A percentile compares a stretch with the other conserved stretches of the same genome.
phyloP scores from a whole-genome alignment of 2,329 filamentous ascomycete species.

The Penicillium verrucosum region DNA sequence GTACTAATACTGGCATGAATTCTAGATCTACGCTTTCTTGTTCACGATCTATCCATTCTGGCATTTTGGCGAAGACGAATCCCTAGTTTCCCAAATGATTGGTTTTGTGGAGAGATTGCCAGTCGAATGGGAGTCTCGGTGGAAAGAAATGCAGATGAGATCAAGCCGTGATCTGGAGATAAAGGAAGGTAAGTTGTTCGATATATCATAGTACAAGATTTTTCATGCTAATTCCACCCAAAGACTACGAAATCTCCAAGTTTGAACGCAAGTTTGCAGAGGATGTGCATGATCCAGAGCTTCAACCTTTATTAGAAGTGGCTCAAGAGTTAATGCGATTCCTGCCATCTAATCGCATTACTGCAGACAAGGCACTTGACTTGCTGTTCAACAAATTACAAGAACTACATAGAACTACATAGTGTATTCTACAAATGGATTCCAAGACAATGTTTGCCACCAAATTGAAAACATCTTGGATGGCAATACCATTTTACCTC shows the following conservation, averaged over 20 bases:
- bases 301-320: conserved; percentile 13
- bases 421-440: neutral
- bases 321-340: conserved; percentile 21
- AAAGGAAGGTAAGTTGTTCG: neutral
- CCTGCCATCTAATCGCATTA: conserved; percentile 4
- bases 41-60: conserved; percentile 18
- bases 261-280: conserved; percentile 18
- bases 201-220: neutral
- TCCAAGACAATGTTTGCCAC: neutral
- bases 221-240: conserved; percentile 3
- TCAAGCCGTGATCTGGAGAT: conserved; percentile 4
- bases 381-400: neutral
- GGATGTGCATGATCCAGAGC: conserved; percentile 8
- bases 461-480: neutral
- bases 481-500: neutral
- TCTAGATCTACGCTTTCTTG: conserved; percentile 23
- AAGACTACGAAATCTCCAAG: conserved; percentile 6
- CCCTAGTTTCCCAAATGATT: conserved; percentile 21
- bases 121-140: conserved; percentile 19
- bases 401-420: neutral
- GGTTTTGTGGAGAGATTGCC: conserved; percentile 19
- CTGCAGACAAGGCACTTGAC: conserved; percentile 14
- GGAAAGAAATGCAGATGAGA: conserved; percentile 11
- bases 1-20: neutral
- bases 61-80: conserved; percentile 18